Conservation (phyloP, 352 stramenopile species). For the Pilasporangium apinafurcum region DNA sequence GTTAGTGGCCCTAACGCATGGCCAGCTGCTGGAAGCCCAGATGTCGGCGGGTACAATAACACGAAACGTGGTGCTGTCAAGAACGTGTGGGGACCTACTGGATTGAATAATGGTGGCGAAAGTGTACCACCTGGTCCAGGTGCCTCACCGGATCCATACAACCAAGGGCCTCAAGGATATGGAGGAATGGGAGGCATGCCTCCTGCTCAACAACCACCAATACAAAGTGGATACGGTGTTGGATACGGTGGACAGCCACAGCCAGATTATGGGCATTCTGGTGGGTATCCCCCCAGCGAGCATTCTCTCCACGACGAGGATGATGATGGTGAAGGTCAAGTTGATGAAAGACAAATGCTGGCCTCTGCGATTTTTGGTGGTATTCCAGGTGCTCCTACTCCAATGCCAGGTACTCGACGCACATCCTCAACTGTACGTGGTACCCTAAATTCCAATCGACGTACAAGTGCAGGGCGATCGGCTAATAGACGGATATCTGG, state of each 20-base stretch:
- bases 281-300: slow-evolving; percentile 31
- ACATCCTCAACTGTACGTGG: slow-evolving; percentile 18
- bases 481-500: slow-evolving; percentile 17
- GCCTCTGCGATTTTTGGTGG: slow-evolving; percentile 96
- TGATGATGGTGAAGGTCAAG: slow-evolving; percentile 45
- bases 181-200: slow-evolving; percentile 3
- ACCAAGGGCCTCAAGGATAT: slow-evolving; percentile 6
- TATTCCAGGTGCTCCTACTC: slow-evolving; percentile 72
- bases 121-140: slow-evolving; percentile 6
- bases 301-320: slow-evolving; percentile 35
- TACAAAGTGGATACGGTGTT: slow-evolving; percentile 13
- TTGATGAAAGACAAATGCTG: slow-evolving; percentile 83
- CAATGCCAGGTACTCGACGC: slow-evolving; percentile 35
- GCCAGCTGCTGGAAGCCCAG: slow-evolving; percentile 19
- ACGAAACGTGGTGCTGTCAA: slow-evolving; percentile 55
- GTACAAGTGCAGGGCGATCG: slow-evolving; percentile 19
- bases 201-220: slow-evolving; percentile 2
- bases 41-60: slow-evolving; percentile 32
- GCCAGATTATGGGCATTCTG: slow-evolving; percentile 11
- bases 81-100: slow-evolving; percentile 83
- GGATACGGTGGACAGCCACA: slow-evolving; percentile 5
- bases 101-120: slow-evolving; percentile 34
- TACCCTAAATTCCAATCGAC: slow-evolving; percentile 13
- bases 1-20: slow-evolving; percentile 16
- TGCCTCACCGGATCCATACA: slow-evolving; percentile 24